Base-by-base conservation (phyloP, 768 basidiomycete species). In the Butyriboletus loyo region DNA sequence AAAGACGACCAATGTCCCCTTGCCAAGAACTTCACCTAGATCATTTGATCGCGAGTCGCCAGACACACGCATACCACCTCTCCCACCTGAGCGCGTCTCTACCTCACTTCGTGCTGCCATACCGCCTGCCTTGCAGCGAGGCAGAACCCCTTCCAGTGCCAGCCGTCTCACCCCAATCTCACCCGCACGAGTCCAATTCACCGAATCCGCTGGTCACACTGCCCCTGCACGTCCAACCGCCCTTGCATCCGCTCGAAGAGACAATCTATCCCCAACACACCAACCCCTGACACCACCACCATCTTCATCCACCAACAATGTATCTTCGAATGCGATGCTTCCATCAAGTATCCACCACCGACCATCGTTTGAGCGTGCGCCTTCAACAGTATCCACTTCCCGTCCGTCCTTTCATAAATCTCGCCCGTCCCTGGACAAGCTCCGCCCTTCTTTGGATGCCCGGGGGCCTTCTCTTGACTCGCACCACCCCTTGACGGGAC, bases 101-200 rank as follows among this genome's bases (percentile, higher is more conserved):
- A 48, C 56, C 25, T 56, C 66, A 8, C 36, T 38, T 11, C 63
- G 59, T 10, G 59, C 57, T 36, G 27, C 30, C 17, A 28, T 55
- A 39, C 67, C 62, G 0, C 50, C 53, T 2, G 43, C 56, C 30
- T 5, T 62, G 19, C 57, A 54, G 36, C 57, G 67, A 22, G 35
- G 41, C 27, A 60, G 56, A 57, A 54, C 67, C 3, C 52, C 62
- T 25, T 60, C 66, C 1, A 68, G 59, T 7, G 49, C 57, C 4
- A 30, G 35, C 21, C 55, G 44, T 35, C 24, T 32, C 24, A 11
- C 37, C 38, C 38, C 47, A 19, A 17, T 27, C 46, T 54, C 62
- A 5, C 53, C 57, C 22, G 42, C 56, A n/a, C 55, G 48, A 15
- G 13, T 49, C 4, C 54, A 46, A 28, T 57, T 54, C 28, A 31